These are phyloP conservation scores for Chlamydomonas sphaeroides DNA, from an alignment of 139 green algal genomes.

Conservation along the genomic window DNA sequence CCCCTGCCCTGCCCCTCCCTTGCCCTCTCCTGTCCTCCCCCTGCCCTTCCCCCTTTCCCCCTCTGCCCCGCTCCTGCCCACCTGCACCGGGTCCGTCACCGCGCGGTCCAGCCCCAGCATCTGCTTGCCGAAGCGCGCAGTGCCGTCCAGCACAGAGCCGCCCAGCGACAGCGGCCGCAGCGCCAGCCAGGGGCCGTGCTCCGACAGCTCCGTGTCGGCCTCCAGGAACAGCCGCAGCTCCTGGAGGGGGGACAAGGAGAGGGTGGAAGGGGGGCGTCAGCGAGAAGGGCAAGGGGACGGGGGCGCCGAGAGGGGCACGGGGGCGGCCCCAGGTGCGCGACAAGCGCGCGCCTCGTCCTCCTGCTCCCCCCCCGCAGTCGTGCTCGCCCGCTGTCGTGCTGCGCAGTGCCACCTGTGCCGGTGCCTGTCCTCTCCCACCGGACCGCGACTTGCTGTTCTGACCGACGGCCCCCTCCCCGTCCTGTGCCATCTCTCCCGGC, in stretches of 20 bases:
- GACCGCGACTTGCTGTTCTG: too few relatives aligned
- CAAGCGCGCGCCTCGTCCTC: too few relatives aligned
- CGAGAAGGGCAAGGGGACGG: too few relatives aligned
- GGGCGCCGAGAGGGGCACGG: too few relatives aligned
- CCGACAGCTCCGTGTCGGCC: conserved; percentile 72
- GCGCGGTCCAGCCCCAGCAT: conserved; percentile 70
- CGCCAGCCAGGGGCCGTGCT: conserved; percentile 65
- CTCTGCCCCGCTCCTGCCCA: neutral
- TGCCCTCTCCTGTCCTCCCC: neutral
- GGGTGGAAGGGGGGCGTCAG: neutral
- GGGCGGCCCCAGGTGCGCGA: too few relatives aligned
- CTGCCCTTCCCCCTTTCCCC: too few relatives aligned
- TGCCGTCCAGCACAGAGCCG: conserved; percentile 74
- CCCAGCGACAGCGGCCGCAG: conserved; percentile 63
- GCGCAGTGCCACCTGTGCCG: too few relatives aligned
- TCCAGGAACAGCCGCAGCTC: conserved; percentile 89
- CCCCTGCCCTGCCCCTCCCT: neutral
- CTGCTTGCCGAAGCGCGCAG: conserved; percentile 76
- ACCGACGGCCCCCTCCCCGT: too few relatives aligned
- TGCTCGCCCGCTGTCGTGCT: too few relatives aligned
- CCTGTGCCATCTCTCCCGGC: too few relatives aligned
- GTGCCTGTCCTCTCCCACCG: too few relatives aligned
- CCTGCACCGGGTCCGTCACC: conserved; percentile 74
- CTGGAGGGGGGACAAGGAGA: conserved; percentile 41
- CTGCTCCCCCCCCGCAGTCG: too few relatives aligned